Base-by-base conservation (phyloP, 139 green algal species). In the Tetraselmis chui region DNA sequence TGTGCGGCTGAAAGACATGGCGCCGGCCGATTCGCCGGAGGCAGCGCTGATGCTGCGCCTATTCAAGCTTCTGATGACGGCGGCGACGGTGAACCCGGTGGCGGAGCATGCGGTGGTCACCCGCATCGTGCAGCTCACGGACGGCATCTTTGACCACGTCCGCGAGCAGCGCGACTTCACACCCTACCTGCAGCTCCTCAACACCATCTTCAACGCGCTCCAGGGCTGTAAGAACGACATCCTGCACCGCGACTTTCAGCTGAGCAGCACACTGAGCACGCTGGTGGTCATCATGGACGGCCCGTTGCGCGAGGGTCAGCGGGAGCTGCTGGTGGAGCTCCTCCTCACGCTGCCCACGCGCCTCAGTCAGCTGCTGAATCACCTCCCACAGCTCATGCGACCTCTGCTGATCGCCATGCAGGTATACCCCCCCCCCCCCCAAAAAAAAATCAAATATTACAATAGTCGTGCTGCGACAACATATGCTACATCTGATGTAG, bases 311-410 rank as follows among this genome's bases (percentile, higher is more conserved):
- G 11, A 5, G 5, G 45, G 45, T 67, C 45, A 67, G 45, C 31
- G 77, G 24, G 90, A 92, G 23, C 83, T 92, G 58, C 84, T 96
- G 31, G 85, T 97, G 26, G 94, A 99, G 91, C 86, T 98, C 29
- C 95, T 89, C 85, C 87, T 99, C 29, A 92, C 91, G 75, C 88
- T 98, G 75, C 96, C 96, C 1, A 91, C 92, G 27, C 86, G 89
- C 31, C 86, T 98, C 77, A 86, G 86, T 32, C 84, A 91, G 31
- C 88, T 98, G 59, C 91, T 98, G 30, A 86, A 89, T 0, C 85
- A 96, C 59, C 89, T 99, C 82, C 89, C 90, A 32, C 87, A 88
- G 27, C 92, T 98, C 75, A 95, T 98, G 91, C 83, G 87, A 28
- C 95, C 96, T 18, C 84, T 98, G n/a, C 86, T 95, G 11, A 76